A percentile compares a stretch with the other conserved stretches of the same genome.
phyloP scores from a whole-genome alignment of 2,329 filamentous ascomycete genomes.

The Botryotinia convoluta region DNA sequence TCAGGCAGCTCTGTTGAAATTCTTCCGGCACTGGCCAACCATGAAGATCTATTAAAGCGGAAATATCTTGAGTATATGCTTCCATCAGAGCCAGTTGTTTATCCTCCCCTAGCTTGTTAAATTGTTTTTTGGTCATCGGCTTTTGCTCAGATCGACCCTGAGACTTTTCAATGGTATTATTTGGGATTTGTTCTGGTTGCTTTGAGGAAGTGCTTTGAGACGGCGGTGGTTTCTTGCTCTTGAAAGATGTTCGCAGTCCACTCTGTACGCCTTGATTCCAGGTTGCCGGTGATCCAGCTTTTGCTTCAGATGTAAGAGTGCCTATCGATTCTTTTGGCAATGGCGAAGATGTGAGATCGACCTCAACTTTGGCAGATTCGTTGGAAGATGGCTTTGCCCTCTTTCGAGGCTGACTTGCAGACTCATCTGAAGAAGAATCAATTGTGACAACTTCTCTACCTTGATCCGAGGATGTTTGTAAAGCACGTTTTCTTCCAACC shows the following conservation, averaged over 20 bases:
- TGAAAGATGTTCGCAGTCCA: conserved; percentile 44
- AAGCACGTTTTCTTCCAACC: conserved; percentile 17
- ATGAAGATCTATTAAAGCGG: conserved; percentile 10
- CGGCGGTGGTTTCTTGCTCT: conserved; percentile 23
- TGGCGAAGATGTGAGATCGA: conserved; percentile 7
- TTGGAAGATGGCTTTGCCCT: conserved; percentile 6
- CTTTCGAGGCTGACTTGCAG: conserved; percentile 6
- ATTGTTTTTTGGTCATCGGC: background rate
- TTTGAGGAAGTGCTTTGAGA: background rate
- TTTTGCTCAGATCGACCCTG: background rate
- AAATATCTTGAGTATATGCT: background rate
- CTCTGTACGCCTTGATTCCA: conserved; percentile 46
- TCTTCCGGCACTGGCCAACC: conserved; percentile 18
- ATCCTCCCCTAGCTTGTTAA: background rate
- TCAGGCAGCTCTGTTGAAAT: background rate
- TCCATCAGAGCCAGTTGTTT: background rate
- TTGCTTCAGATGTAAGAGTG: background rate
- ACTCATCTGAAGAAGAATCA: conserved; percentile 20
- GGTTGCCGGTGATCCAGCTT: background rate
- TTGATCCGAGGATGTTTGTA: conserved; percentile 12
- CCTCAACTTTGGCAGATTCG: background rate
- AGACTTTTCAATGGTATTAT: background rate
- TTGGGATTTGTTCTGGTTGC: background rate
- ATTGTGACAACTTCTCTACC: conserved; percentile 7
- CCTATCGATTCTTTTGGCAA: background rate